Evolutionary conservation across 352 stramenopile species (phyloP).

Genomic region (Phytophthora agathidicida): DNA sequence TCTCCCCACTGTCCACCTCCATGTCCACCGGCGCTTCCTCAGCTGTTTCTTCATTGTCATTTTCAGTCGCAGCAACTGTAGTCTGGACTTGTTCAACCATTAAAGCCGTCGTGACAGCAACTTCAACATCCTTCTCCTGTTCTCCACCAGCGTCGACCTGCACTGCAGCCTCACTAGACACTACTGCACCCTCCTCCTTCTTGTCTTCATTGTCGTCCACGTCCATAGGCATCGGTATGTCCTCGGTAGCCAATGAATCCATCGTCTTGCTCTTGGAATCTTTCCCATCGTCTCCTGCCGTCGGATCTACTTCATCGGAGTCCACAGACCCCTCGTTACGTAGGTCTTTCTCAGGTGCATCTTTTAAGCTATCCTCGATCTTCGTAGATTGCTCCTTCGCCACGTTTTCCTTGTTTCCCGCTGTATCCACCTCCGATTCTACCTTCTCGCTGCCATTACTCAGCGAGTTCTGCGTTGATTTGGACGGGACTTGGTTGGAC

Average conservation of each 20-base stretch:
- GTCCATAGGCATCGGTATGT: constrained; percentile 10
- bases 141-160: neutral
- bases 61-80: neutral
- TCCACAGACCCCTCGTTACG: neutral
- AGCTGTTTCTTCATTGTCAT: neutral
- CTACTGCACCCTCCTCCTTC: neutral
- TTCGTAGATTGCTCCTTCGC: neutral
- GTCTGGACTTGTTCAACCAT: neutral
- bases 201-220: neutral
- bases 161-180: neutral
- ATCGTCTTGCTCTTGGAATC: neutral
- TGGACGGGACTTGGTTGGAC: constrained; percentile 18
- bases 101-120: neutral
- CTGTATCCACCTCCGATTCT: neutral
- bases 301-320: neutral
- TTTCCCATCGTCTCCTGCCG: constrained; percentile 3
- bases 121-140: neutral
- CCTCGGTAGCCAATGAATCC: neutral
- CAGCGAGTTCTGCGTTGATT: constrained; percentile 12
- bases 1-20: constrained; percentile 6
- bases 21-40: constrained; percentile 2
- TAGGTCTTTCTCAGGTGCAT: neutral
- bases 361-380: neutral
- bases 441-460: constrained; percentile 10
- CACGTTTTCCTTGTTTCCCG: constrained; percentile 9